Evolutionary conservation across 331 rosid species (phyloP).

Genomic region (Dryas integrifolia): DNA sequence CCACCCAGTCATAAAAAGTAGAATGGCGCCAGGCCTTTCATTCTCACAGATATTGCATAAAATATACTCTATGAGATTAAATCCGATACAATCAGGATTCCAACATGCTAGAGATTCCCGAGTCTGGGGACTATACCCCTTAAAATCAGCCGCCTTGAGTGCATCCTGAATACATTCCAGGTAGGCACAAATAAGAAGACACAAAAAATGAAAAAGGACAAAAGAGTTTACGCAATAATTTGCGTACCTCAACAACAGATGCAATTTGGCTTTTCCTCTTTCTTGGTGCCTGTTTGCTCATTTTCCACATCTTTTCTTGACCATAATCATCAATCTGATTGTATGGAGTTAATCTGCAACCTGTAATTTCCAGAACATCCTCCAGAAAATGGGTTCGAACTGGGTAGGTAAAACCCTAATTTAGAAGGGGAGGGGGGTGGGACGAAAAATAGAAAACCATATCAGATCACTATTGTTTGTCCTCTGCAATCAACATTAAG

Average conservation of each 20-base stretch:
- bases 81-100: conserved; percentile 93
- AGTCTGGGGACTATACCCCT: conserved; percentile 64
- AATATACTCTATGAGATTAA: conserved; percentile 74
- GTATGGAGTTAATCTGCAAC: conserved; percentile 66
- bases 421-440: conserved; percentile 25
- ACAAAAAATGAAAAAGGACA: neutral
- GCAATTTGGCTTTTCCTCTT: conserved; percentile 97
- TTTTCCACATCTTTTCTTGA: conserved; percentile 89
- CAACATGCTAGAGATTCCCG: conserved; percentile 80
- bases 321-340: conserved; percentile 98
- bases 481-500: neutral
- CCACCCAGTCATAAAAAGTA: conserved; percentile 99
- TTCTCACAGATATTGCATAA: conserved; percentile 74
- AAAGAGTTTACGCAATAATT: conserved; percentile 21
- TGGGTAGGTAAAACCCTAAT: conserved; percentile 84
- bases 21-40: conserved; percentile 80
- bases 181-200: conserved; percentile 22
- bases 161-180: conserved; percentile 64
- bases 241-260: conserved; percentile 70
- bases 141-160: conserved; percentile 66
- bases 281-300: conserved; percentile 86
- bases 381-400: conserved; percentile 83
- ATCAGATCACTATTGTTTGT: neutral
- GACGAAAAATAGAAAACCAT: neutral
- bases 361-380: conserved; percentile 74